Evolutionary conservation across 2,329 filamentous ascomycete species (phyloP), one percentile per base, ranked within the genome.

Genomic region (Clonostachys rosea): DNA sequence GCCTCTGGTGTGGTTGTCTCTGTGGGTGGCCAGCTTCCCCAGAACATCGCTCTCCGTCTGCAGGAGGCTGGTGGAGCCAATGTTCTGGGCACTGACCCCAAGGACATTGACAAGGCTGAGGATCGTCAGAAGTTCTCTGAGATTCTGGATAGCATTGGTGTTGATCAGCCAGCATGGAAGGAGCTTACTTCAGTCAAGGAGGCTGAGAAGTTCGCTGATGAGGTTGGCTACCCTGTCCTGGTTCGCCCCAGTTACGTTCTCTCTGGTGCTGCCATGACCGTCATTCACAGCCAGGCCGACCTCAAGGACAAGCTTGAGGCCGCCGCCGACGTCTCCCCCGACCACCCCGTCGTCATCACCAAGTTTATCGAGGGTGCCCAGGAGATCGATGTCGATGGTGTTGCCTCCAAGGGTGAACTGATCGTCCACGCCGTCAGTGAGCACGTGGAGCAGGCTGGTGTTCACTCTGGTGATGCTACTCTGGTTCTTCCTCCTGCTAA

Each of bases 41-140:
- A 99, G 71, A 97, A 97, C 74, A 96, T 97, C 62, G 94, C 94
- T 5, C 84, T 97, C 43, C 87, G 89, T 56, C 82, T 99, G 5
- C 92, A 97, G 71, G 90, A 97, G 65, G 85, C 83, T 45, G 94
- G 94, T 46, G 86, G 88, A 49, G 92, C 92, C 49, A 91, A 91
- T 51, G 83, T 99, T 47, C 83, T 99, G 8, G 94, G 94, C 58
- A 99, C 94, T 1, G 82, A 97, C 60, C 94, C 94, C 36, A 79
- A 84, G 61, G 90, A 97, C 61, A 99, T 99, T 56, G 94, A 99
- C 79, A 95, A 91, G 75, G 94, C 94, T 42, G 94, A 99, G 71
- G 91, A 99, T 66, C 84, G 94, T 63, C 91, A 97, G 69, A 97
- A 99, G 70, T 99, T 99, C 76, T 96, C 92, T 18, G 87, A 91